phyloP scores from a whole-genome alignment of 768 basidiomycete species.

The Favolaschia claudopus region DNA sequence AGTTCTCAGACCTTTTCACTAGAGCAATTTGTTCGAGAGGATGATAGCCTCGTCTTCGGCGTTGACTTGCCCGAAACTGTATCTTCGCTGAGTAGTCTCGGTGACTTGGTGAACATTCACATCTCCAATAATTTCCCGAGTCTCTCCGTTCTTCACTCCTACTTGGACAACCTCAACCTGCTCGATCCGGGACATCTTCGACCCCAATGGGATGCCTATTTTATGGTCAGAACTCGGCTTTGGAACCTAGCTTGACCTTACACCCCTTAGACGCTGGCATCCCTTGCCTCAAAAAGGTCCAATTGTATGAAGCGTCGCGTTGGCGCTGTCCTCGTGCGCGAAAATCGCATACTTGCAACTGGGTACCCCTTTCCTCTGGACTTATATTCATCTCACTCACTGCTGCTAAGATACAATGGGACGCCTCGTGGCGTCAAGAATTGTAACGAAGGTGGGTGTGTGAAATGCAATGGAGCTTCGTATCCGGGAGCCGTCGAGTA shows the following conservation, averaged over 20 bases:
- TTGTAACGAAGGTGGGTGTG: slow-evolving; percentile 92
- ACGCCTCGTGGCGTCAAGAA: slow-evolving; percentile 91
- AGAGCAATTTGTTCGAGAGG: slow-evolving; percentile 74
- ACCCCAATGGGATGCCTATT: slow-evolving; percentile 95
- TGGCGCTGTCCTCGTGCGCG: slow-evolving; percentile 90
- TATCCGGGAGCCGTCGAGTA: slow-evolving; percentile 55
- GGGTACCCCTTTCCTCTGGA: slow-evolving; percentile 54
- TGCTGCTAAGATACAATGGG: slow-evolving; percentile 83
- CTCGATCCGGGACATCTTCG: slow-evolving; percentile 77
- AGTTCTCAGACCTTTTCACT: slow-evolving; percentile 49
- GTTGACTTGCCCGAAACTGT: slow-evolving; percentile 17
- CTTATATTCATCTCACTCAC: slow-evolving; percentile 7
- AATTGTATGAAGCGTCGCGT: slow-evolving; percentile 99
- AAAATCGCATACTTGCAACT: slow-evolving; percentile 79
- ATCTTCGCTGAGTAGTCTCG: slow-evolving; percentile 42
- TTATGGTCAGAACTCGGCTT: slow-evolving; percentile 72
- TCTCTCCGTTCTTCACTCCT: slow-evolving; percentile 58
- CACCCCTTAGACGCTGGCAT: slow-evolving; percentile 76
- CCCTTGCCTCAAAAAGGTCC: slow-evolving; percentile 86
- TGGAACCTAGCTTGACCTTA: not conserved
- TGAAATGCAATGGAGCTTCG: slow-evolving; percentile 71
- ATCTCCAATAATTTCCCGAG: slow-evolving; percentile 71
- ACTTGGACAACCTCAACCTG: slow-evolving; percentile 76
- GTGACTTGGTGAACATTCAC: slow-evolving; percentile 65
- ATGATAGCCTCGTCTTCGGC: slow-evolving; percentile 79